These are phyloP conservation scores for Venturia pyrina DNA, from an alignment of 2,329 filamentous ascomycete species.

Conservation along the genomic window DNA sequence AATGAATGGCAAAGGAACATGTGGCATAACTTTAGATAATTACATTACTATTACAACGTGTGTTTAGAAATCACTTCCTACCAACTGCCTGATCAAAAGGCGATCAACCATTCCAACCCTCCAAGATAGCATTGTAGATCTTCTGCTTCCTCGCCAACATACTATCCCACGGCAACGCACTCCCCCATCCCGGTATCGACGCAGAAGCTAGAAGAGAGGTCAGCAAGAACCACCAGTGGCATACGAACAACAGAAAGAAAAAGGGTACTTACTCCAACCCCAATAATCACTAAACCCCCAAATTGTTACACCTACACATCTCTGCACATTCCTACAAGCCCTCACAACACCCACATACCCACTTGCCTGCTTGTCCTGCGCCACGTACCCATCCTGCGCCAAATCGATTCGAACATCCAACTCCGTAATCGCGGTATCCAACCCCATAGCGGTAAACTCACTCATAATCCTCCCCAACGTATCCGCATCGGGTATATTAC, in stretches of 20 bases:
- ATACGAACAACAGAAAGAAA: not conserved
- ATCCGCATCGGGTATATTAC: constrained; percentile 26
- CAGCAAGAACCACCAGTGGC: not conserved
- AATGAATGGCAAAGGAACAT: too few relatives aligned
- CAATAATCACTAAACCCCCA: constrained; percentile 43
- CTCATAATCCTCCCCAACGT: constrained; percentile 38
- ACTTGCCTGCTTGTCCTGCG: constrained; percentile 15
- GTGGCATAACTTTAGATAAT: too few relatives aligned
- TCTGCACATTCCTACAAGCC: constrained; percentile 41
- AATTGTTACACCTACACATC: constrained; percentile 52
- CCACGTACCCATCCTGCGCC: constrained; percentile 8
- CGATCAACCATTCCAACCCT: constrained; percentile 15
- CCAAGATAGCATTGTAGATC: constrained; percentile 19
- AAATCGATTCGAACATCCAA: constrained; percentile 44
- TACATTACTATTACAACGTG: too few relatives aligned
- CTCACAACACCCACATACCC: constrained; percentile 32
- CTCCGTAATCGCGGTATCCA: constrained; percentile 54
- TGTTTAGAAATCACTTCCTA: too few relatives aligned
- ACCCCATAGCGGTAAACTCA: constrained; percentile 39
- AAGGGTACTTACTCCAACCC: constrained; percentile 26
- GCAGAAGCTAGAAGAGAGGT: constrained; percentile 18
- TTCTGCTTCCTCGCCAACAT: constrained; percentile 34
- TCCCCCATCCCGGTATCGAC: constrained; percentile 32
- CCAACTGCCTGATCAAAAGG: too few relatives aligned
- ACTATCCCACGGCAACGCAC: constrained; percentile 36